Percentiles rank a stretch among this genome's conserved stretches.
Evolutionary conservation across 2,329 filamentous ascomycete genomes (phyloP).

Genomic region (Thielaviopsis punctulata): DNA sequence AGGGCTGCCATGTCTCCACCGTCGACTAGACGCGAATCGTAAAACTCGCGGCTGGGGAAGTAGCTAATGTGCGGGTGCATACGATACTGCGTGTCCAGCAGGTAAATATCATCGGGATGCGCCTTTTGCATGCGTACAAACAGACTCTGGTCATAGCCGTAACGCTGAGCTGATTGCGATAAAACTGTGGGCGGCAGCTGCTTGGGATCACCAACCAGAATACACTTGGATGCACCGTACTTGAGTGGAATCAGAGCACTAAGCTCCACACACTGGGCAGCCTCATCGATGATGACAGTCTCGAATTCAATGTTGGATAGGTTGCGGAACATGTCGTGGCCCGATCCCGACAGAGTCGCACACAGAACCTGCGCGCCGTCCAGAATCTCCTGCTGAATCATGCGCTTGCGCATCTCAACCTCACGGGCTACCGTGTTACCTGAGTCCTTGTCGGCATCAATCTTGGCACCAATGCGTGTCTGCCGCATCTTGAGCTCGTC

Average conservation of each 20-base stretch:
- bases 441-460: slow-evolving; percentile 74
- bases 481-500: slow-evolving; percentile 64
- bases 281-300: slow-evolving; percentile 95
- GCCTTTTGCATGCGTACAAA: slow-evolving; percentile 98
- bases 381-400: slow-evolving; percentile 79
- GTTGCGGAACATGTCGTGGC: slow-evolving; percentile 93
- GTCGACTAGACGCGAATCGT: slow-evolving; percentile 73
- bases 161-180: slow-evolving; percentile 78
- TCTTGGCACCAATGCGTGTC: slow-evolving; percentile 54
- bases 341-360: slow-evolving; percentile 84
- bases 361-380: slow-evolving; percentile 86
- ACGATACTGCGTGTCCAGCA: slow-evolving; percentile 95
- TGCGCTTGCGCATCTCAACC: slow-evolving; percentile 66
- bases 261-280: slow-evolving; percentile 93
- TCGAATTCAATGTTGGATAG: slow-evolving; percentile 91
- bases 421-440: slow-evolving; percentile 69
- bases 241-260: slow-evolving; percentile 93
- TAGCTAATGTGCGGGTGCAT: slow-evolving; percentile 95
- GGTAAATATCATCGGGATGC: slow-evolving; percentile 69
- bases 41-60: slow-evolving; percentile 85
- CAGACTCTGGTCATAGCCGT: slow-evolving; percentile 92
- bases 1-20: slow-evolving; percentile 66
- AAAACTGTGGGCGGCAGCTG: slow-evolving; percentile 91
- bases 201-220: slow-evolving; percentile 93
- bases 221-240: slow-evolving; percentile 91